phyloP scores from a whole-genome alignment of 2,329 filamentous ascomycete genomes.

The Pseudopyrenochaeta lycopersici region DNA sequence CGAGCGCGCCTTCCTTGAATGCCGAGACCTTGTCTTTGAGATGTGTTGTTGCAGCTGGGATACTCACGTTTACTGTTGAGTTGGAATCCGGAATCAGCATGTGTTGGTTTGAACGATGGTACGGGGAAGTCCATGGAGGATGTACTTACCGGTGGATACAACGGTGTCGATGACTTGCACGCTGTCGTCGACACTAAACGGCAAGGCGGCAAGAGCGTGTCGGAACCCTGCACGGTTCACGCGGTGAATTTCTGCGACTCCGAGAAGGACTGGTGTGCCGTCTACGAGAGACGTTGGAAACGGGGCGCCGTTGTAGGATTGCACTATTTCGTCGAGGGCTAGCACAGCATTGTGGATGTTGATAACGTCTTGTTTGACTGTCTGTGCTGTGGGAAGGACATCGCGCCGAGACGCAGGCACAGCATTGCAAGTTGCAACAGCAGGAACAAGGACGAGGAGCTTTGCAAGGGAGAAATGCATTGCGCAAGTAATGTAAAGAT shows the following conservation, averaged over 20 bases:
- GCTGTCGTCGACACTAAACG: slow-evolving; percentile 14
- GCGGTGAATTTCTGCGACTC: slow-evolving; percentile 25
- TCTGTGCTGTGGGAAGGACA: slow-evolving; percentile 15
- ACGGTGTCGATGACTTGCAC: slow-evolving; percentile 15
- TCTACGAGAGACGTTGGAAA: slow-evolving; percentile 19
- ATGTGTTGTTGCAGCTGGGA: slow-evolving; percentile 15
- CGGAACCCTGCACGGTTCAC: slow-evolving; percentile 25
- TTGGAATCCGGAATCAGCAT: neutral
- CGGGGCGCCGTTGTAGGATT: slow-evolving; percentile 6
- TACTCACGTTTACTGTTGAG: slow-evolving; percentile 18
- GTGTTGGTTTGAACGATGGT: neutral
- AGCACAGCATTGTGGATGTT: slow-evolving; percentile 27
- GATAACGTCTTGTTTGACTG: slow-evolving; percentile 20
- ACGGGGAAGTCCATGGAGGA: neutral
- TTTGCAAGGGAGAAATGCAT: neutral
- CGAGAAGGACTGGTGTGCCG: slow-evolving; percentile 19
- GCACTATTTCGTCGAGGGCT: slow-evolving; percentile 14
- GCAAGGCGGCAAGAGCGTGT: slow-evolving; percentile 16
- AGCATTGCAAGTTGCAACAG: neutral
- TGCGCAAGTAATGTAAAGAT: neutral
- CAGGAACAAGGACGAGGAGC: slow-evolving; percentile 1
- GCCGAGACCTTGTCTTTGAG: slow-evolving; percentile 16
- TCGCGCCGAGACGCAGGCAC: slow-evolving; percentile 3
- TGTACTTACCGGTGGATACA: slow-evolving; percentile 13
- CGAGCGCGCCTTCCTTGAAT: slow-evolving; percentile 18